These are phyloP conservation scores for Raddia guianensis DNA, from an alignment of 176 grass and related monocot species.

Conservation along the genomic window DNA sequence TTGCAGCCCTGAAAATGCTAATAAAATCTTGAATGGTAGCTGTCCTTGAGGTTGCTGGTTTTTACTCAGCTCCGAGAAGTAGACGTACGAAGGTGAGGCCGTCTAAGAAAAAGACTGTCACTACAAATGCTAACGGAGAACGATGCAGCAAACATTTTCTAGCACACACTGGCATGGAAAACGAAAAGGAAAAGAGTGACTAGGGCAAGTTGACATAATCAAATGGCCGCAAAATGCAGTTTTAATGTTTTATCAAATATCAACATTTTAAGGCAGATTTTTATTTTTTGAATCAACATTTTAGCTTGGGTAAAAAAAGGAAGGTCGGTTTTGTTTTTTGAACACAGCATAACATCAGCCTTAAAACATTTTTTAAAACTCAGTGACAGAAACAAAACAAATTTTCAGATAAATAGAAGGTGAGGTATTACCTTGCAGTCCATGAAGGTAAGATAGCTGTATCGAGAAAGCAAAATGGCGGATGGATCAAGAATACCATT, in stretches of 20 bases:
- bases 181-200: not conserved
- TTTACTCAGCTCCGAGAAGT: conserved; percentile 73
- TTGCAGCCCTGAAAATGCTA: conserved; percentile 93
- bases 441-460: conserved; percentile 86
- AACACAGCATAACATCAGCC: not conserved
- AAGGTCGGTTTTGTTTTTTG: not conserved
- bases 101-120: conserved; percentile 58
- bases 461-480: conserved; percentile 85
- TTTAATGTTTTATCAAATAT: not conserved
- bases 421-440: conserved; percentile 77
- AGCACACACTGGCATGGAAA: not conserved
- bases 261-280: not conserved
- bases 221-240: conserved; percentile 1
- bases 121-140: conserved; percentile 25
- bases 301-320: conserved; percentile 3
- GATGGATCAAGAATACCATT: conserved; percentile 98
- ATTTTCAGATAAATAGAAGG: conserved; percentile 15
- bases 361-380: not conserved
- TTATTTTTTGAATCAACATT: not conserved
- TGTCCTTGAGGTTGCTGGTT: conserved; percentile 46
- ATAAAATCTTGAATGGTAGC: conserved; percentile 84
- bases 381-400: conserved; percentile 21
- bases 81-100: conserved; percentile 48
- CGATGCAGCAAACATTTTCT: conserved; percentile 22
- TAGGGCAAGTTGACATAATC: conserved; percentile 6